phyloP scores from a whole-genome alignment of 192 early-diverging fungal genomes.

The Entomortierella chlamydospora region DNA sequence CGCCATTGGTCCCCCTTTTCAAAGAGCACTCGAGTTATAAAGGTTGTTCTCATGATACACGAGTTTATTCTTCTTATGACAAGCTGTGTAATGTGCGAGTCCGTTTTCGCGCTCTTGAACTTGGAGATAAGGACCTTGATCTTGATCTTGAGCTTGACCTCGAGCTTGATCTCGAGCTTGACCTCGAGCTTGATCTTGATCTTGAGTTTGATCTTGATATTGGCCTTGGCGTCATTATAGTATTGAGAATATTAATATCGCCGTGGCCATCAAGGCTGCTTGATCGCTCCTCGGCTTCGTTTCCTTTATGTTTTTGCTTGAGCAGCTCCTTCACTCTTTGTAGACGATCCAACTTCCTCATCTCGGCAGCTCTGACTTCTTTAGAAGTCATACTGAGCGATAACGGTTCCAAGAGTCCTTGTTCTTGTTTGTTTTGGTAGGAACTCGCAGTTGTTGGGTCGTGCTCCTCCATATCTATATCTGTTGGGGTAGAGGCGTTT shows the following conservation, averaged over 20 bases:
- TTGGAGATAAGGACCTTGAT: slow-evolving; percentile 4
- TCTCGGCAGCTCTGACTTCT: slow-evolving; percentile 18
- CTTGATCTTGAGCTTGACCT: slow-evolving; percentile 4
- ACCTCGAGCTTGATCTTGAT: slow-evolving; percentile 6
- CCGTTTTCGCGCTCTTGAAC: neutral
- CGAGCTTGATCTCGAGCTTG: slow-evolving; percentile 12
- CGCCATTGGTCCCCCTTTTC: neutral
- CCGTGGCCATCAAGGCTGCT: neutral
- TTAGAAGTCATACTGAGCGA: neutral
- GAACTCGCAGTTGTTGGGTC: neutral
- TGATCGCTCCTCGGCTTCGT: neutral
- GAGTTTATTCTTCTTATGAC: neutral
- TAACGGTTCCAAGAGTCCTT: neutral
- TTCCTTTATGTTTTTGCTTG: slow-evolving; percentile 15
- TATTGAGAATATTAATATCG: neutral
- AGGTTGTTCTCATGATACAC: neutral
- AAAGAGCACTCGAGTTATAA: neutral
- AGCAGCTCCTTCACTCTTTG: slow-evolving; percentile 43
- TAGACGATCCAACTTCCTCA: slow-evolving; percentile 29
- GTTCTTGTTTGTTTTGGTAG: neutral
- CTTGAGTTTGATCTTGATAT: neutral
- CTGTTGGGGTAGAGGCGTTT: neutral
- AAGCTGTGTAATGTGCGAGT: neutral
- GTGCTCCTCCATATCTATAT: neutral
- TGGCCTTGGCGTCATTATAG: neutral